Percentiles rank a stretch among this genome's conserved stretches.
Evolutionary conservation across 768 basidiomycete species (phyloP).

Genomic region (Hydnomerulius pinastri): DNA sequence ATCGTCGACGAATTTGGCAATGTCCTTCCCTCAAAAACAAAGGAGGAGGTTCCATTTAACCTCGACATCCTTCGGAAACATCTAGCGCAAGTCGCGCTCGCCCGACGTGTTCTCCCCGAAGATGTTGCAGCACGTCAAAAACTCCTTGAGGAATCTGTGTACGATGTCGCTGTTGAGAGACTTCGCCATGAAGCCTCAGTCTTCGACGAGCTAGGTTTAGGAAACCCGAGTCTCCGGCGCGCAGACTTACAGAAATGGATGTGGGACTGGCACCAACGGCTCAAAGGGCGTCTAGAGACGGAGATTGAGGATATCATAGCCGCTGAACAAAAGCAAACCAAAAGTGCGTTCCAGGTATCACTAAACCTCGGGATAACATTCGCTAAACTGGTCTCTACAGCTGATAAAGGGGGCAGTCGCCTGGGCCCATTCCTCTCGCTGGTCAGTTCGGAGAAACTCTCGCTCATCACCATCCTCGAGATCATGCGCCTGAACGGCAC

Average conservation of each 20-base stretch:
- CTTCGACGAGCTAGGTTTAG: slow-evolving; percentile 60
- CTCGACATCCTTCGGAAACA: slow-evolving; percentile 70
- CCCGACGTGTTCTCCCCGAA: slow-evolving; percentile 62
- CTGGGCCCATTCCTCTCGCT: slow-evolving; percentile 76
- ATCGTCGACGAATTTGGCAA: slow-evolving; percentile 19
- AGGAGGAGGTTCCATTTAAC: slow-evolving; percentile 68
- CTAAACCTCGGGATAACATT: not conserved
- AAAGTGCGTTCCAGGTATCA: slow-evolving; percentile 17
- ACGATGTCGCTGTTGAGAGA: slow-evolving; percentile 77
- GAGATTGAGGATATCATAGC: slow-evolving; percentile 51
- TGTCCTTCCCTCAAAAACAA: slow-evolving; percentile 19
- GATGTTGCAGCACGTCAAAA: slow-evolving; percentile 77
- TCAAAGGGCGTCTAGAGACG: slow-evolving; percentile 49
- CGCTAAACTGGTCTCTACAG: not conserved
- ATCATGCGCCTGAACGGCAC: slow-evolving; percentile 78
- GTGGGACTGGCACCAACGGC: slow-evolving; percentile 79
- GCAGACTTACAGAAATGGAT: slow-evolving; percentile 72
- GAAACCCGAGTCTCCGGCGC: slow-evolving; percentile 43
- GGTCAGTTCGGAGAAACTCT: slow-evolving; percentile 75
- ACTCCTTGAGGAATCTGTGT: slow-evolving; percentile 81
- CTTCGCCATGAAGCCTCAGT: slow-evolving; percentile 62
- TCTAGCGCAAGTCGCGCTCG: slow-evolving; percentile 61
- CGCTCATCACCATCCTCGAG: slow-evolving; percentile 87
- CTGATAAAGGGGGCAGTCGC: slow-evolving; percentile 19
- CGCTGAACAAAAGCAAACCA: slow-evolving; percentile 33